Conservation (phyloP, 2,329 filamentous ascomycete genomes). For the Seiridium cupressi region DNA sequence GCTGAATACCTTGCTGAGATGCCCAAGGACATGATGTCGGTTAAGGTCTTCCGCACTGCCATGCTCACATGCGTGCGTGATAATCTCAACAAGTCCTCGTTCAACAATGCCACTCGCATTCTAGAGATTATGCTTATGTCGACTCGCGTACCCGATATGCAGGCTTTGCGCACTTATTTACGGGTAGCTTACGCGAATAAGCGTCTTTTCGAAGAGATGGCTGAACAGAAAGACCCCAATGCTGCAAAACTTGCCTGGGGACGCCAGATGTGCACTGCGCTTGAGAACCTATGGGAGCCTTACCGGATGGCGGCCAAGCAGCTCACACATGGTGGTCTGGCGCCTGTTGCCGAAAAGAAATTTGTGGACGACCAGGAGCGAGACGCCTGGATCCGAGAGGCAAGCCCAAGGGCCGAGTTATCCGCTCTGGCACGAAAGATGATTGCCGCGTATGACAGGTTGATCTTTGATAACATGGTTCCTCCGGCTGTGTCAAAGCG, state of each 20-base stretch:
- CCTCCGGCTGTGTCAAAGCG: slow-evolving; percentile 9
- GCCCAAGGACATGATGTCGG: slow-evolving; percentile 40
- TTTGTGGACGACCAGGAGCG: neutral
- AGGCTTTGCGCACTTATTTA: slow-evolving; percentile 54
- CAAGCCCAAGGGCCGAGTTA: slow-evolving; percentile 13
- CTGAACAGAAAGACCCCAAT: slow-evolving; percentile 27
- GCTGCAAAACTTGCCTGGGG: slow-evolving; percentile 43
- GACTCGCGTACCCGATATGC: slow-evolving; percentile 45
- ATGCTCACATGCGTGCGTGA: slow-evolving; percentile 74
- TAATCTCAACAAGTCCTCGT: slow-evolving; percentile 68
- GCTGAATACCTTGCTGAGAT: slow-evolving; percentile 58
- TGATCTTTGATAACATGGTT: slow-evolving; percentile 16
- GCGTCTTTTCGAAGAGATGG: slow-evolving; percentile 31
- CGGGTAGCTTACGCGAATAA: slow-evolving; percentile 50
- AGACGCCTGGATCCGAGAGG: slow-evolving; percentile 12
- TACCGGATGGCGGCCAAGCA: slow-evolving; percentile 32
- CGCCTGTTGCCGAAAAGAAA: neutral
- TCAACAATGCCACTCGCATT: slow-evolving; percentile 63
- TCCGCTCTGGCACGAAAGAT: slow-evolving; percentile 27
- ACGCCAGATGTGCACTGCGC: slow-evolving; percentile 47
- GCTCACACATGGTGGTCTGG: slow-evolving; percentile 8
- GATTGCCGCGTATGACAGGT: slow-evolving; percentile 23
- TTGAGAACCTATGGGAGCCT: slow-evolving; percentile 50
- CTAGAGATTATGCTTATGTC: slow-evolving; percentile 59
- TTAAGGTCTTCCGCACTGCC: slow-evolving; percentile 66